A percentile compares a stretch with the other conserved stretches of the same genome.
phyloP scores from a whole-genome alignment of 1,139 yeast species.

The Wickerhamomyces sp. region DNA sequence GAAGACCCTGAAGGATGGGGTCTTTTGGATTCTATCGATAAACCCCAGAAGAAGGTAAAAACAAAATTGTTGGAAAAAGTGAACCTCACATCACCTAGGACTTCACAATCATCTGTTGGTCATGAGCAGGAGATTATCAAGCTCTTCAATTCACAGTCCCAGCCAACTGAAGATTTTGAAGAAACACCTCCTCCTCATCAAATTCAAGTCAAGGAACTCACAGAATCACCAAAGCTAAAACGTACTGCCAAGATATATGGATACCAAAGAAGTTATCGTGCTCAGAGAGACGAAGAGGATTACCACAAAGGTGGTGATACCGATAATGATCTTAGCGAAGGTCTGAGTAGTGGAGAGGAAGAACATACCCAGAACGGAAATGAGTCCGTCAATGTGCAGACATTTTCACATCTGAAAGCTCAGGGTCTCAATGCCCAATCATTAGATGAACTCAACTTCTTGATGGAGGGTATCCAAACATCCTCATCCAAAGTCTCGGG shows the following conservation, averaged over 20 bases:
- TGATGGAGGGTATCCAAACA: conserved; percentile 31
- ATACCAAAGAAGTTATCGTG: conserved; percentile 22
- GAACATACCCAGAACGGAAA: conserved; percentile 1
- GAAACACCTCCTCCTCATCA: conserved; percentile 6
- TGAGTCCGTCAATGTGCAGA: conserved; percentile 3
- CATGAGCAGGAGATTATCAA: conserved; percentile 3
- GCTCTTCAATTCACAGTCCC: conserved; percentile 8
- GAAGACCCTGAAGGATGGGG: conserved; percentile 13
- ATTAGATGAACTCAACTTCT: conserved; percentile 30
- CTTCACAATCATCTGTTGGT: neutral
- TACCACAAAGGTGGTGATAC: neutral
- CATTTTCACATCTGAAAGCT: conserved; percentile 29
- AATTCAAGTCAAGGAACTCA: neutral
- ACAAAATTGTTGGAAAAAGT: neutral
- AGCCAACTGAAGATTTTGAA: neutral
- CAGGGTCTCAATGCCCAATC: conserved; percentile 32
- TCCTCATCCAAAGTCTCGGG: conserved; percentile 11
- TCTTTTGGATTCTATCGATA: conserved; percentile 8
- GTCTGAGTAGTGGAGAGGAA: neutral
- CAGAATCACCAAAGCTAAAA: conserved; percentile 6
- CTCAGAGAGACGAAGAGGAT: neutral
- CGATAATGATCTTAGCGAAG: conserved; percentile 1
- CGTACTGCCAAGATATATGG: conserved; percentile 21
- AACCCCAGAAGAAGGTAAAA: neutral
- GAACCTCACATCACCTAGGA: neutral